These are phyloP conservation scores for Fusarium penzigii DNA, from an alignment of 2,329 filamentous ascomycete species.

Conservation along the genomic window DNA sequence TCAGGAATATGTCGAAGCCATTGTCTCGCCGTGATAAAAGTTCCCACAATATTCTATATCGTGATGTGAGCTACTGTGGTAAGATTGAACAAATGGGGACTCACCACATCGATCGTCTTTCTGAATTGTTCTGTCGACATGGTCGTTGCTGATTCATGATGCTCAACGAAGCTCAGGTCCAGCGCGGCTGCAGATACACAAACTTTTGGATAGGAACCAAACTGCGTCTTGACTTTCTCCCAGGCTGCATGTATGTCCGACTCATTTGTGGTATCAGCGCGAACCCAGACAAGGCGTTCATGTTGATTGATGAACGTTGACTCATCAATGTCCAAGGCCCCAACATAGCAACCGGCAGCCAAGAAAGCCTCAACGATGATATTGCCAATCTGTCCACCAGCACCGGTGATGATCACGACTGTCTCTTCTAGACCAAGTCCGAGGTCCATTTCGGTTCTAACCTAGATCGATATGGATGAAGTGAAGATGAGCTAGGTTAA, in stretches of 20 bases:
- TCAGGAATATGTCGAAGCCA: neutral
- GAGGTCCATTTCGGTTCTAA: neutral
- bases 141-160: neutral
- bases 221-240: neutral
- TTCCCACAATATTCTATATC: neutral
- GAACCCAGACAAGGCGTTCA: neutral
- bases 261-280: slow-evolving; percentile 1
- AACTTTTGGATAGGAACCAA: neutral
- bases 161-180: slow-evolving; percentile 4
- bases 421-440: neutral
- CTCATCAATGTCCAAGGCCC: slow-evolving; percentile 1
- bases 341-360: slow-evolving; percentile 2
- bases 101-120: neutral
- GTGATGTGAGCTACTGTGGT: neutral
- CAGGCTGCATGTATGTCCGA: neutral
- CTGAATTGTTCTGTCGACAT: slow-evolving; percentile 2
- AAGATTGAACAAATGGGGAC: neutral
- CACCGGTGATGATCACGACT: slow-evolving; percentile 3
- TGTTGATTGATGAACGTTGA: slow-evolving; percentile 1
- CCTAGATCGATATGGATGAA: too few species aligned
- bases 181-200: slow-evolving; percentile 2
- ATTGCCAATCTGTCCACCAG: slow-evolving; percentile 4
- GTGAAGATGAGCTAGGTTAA: too few species aligned
- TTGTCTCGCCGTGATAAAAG: slow-evolving; percentile 1
- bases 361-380: slow-evolving; percentile 6